Percentiles rank a stretch among this genome's conserved stretches.
phyloP scores from a whole-genome alignment of 192 early-diverging fungal genomes.

The Lunasporangiospora selenospora region DNA sequence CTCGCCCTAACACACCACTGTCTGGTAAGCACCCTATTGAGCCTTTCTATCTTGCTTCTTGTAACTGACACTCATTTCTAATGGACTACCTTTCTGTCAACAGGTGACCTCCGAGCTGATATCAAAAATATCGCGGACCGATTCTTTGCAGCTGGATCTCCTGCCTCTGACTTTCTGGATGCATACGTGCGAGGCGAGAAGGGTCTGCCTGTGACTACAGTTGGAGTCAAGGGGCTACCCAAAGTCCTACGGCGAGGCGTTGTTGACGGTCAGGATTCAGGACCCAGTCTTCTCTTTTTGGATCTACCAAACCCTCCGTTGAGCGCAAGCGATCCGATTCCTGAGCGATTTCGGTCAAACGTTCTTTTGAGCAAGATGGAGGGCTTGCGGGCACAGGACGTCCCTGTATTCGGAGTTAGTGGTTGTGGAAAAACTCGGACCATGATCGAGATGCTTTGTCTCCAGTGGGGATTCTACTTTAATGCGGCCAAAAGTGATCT shows the following conservation, averaged over 20 bases:
- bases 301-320: conserved; percentile 16
- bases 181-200: conserved; percentile 12
- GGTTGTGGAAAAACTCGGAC: conserved; percentile 24
- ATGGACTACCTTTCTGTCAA: not conserved
- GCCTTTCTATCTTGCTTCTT: not conserved
- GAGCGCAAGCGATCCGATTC: not conserved
- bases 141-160: conserved; percentile 15
- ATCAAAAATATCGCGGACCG: conserved; percentile 10
- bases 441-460: conserved; percentile 22
- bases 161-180: conserved; percentile 12
- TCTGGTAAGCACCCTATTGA: not conserved
- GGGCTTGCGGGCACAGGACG: conserved; percentile 5
- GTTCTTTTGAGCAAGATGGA: conserved; percentile 8
- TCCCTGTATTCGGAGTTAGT: conserved; percentile 17
- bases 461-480: conserved; percentile 31
- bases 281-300: conserved; percentile 22
- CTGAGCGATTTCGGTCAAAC: conserved; percentile 16
- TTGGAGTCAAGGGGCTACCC: conserved; percentile 4
- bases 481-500: conserved; percentile 10
- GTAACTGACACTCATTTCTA: not conserved
- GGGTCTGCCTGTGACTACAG: conserved; percentile 7
- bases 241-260: conserved; percentile 14
- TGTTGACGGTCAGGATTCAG: not conserved
- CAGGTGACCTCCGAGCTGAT: conserved; percentile 12
- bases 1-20: conserved; percentile 12